A percentile compares a stretch with the other conserved stretches of the same genome.
phyloP scores from a whole-genome alignment of 1,284 basidiomycete species.

The Boletus mariae region DNA sequence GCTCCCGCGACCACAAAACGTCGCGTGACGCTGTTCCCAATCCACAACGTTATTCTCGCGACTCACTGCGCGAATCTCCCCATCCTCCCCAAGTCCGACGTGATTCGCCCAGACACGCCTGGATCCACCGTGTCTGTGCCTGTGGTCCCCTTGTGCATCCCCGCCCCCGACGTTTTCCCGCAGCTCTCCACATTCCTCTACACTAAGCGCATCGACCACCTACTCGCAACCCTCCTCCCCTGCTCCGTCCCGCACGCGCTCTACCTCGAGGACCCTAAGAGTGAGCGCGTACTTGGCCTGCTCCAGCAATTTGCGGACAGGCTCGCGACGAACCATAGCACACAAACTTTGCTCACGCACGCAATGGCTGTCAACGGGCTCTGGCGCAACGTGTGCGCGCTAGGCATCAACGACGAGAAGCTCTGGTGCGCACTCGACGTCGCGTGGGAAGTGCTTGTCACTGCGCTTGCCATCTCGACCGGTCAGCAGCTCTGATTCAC shows the following conservation, averaged over 20 bases:
- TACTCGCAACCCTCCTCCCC: slow-evolving; percentile 41
- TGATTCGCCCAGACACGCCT: slow-evolving; percentile 17
- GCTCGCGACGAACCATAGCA: slow-evolving; percentile 31
- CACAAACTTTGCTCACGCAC: slow-evolving; percentile 36
- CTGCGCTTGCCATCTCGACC: slow-evolving; percentile 34
- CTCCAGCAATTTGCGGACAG: slow-evolving; percentile 25
- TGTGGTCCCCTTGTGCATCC: slow-evolving; percentile 47
- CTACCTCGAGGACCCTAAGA: slow-evolving; percentile 17
- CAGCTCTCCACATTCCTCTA: slow-evolving; percentile 51
- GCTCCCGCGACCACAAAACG: slow-evolving; percentile 26
- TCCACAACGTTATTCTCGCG: slow-evolving; percentile 54
- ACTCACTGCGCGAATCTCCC: slow-evolving; percentile 53
- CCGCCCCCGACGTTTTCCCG: slow-evolving; percentile 48
- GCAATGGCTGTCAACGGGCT: slow-evolving; percentile 48
- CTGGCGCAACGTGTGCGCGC: slow-evolving; percentile 56
- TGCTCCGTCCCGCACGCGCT: slow-evolving; percentile 20
- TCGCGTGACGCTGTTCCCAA: slow-evolving; percentile 49
- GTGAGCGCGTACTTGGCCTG: slow-evolving; percentile 5
- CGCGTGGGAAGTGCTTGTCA: slow-evolving; percentile 52
- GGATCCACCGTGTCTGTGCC: slow-evolving; percentile 37
- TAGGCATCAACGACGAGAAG: slow-evolving; percentile 54
- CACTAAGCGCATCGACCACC: slow-evolving; percentile 40
- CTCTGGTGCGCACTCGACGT: slow-evolving; percentile 55
- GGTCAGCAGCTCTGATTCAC: slow-evolving; percentile 16
- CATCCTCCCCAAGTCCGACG: slow-evolving; percentile 29